A percentile compares a stretch with the other conserved stretches of the same genome.
These are phyloP conservation scores for Agaricus bisporus DNA, from an alignment of 768 basidiomycete genomes.

Conservation along the genomic window DNA sequence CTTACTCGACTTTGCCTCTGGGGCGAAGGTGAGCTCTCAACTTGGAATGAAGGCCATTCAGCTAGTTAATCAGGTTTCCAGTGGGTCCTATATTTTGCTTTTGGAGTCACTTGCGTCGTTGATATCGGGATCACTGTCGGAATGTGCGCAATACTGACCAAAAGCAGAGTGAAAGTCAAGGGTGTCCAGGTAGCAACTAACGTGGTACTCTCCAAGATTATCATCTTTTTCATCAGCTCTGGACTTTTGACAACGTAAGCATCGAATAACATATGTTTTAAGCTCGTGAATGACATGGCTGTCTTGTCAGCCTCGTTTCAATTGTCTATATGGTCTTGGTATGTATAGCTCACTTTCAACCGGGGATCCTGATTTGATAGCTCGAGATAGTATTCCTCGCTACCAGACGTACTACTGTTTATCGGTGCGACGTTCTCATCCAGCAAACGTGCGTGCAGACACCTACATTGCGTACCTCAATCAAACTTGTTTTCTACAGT, in stretches of 20 bases:
- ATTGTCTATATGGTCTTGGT: slow-evolving; percentile 8
- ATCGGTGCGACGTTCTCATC: slow-evolving; percentile 8
- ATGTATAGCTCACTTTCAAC: not conserved
- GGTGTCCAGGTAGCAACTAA: slow-evolving; percentile 2
- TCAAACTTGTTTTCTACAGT: not conserved
- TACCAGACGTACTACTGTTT: slow-evolving; percentile 5
- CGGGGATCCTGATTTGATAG: too few species aligned
- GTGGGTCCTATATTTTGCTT: slow-evolving; percentile 8
- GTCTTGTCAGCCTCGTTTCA: not conserved
- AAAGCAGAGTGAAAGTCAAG: slow-evolving; percentile 4
- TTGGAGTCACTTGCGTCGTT: slow-evolving; percentile 4
- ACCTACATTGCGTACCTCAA: not conserved
- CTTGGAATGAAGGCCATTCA: too few species aligned
- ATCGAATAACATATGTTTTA: too few species aligned
- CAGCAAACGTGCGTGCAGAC: slow-evolving; percentile 1
- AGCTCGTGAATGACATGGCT: not conserved
- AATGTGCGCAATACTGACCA: not conserved
- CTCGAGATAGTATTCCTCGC: not conserved
- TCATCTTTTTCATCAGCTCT: slow-evolving; percentile 10
- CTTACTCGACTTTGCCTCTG: slow-evolving; percentile 1
- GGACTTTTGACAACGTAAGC: slow-evolving; percentile 7
- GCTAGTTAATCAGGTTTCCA: not conserved
- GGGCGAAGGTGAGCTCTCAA: not conserved
- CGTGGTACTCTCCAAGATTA: slow-evolving; percentile 9
- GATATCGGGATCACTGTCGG: slow-evolving; percentile 9